These are phyloP conservation scores for Phyllosticta citrichinensis DNA, from an alignment of 2,329 filamentous ascomycete genomes.

Conservation along the genomic window DNA sequence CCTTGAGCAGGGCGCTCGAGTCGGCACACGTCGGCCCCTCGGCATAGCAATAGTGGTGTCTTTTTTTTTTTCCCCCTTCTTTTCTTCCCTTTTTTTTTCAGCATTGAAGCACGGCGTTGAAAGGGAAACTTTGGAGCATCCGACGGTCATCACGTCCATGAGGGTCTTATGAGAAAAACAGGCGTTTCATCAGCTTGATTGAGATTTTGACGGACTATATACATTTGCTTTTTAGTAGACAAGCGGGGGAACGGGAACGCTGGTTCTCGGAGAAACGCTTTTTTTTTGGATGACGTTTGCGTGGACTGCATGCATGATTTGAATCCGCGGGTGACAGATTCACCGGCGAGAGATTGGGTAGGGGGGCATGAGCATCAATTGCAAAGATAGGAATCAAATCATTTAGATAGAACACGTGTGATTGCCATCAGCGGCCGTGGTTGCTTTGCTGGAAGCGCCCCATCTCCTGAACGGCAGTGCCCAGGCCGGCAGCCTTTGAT, in stretches of 20 bases:
- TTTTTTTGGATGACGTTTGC: neutral
- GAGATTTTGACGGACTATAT: neutral
- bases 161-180: neutral
- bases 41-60: neutral
- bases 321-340: neutral
- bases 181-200: neutral
- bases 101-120: slow-evolving; percentile 24
- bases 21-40: slow-evolving; percentile 6
- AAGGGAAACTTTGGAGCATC: slow-evolving; percentile 1
- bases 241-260: neutral
- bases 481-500: neutral
- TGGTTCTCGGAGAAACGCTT: neutral
- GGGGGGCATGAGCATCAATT: neutral
- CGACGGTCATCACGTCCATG: neutral
- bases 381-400: neutral
- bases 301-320: neutral
- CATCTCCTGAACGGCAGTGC: neutral
- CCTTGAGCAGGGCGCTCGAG: slow-evolving; percentile 9
- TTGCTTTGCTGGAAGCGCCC: neutral
- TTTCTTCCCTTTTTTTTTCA: slow-evolving; percentile 10
- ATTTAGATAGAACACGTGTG: neutral
- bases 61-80: neutral
- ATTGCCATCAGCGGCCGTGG: neutral
- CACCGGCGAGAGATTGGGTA: neutral
- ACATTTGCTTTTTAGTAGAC: neutral